Evolutionary conservation across 345 rosid genomes (phyloP).

Genomic region (Rhodamnia rubescens): DNA sequence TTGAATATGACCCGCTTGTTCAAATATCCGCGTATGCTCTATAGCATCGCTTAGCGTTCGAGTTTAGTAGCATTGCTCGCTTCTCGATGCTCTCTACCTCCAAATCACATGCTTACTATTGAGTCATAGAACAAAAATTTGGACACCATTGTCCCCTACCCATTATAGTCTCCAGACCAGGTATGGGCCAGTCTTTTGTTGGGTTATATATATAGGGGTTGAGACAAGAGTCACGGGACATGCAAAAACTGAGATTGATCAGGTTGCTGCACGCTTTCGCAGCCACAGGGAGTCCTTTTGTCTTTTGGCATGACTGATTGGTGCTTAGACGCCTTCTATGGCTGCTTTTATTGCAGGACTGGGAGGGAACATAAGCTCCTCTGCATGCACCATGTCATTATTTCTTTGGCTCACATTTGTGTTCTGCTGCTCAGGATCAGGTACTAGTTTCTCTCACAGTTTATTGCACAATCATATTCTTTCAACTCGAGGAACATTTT

Average conservation of each 20-base stretch:
- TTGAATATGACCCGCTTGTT: neutral
- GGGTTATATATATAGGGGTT: slow-evolving; percentile 7
- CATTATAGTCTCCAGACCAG: neutral
- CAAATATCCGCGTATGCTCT: neutral
- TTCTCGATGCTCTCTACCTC: neutral
- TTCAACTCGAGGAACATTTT: neutral
- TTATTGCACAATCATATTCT: neutral
- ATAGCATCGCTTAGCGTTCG: neutral
- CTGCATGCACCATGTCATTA: neutral
- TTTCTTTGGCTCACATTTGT: neutral
- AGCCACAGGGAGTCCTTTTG: neutral
- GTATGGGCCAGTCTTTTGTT: neutral
- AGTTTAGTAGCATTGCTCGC: neutral
- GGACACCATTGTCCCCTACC: neutral
- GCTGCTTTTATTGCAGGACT: neutral
- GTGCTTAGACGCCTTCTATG: neutral
- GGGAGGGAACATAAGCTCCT: neutral
- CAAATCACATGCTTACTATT: neutral
- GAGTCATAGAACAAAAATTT: neutral
- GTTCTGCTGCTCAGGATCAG: neutral
- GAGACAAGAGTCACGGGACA: slow-evolving; percentile 5
- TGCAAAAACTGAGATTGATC: neutral
- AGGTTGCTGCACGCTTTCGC: neutral
- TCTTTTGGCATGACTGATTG: neutral
- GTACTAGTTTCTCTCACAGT: neutral